These are phyloP conservation scores for Forsythia suspensa DNA, from an alignment of 257 asterid genomes.

Conservation along the genomic window DNA sequence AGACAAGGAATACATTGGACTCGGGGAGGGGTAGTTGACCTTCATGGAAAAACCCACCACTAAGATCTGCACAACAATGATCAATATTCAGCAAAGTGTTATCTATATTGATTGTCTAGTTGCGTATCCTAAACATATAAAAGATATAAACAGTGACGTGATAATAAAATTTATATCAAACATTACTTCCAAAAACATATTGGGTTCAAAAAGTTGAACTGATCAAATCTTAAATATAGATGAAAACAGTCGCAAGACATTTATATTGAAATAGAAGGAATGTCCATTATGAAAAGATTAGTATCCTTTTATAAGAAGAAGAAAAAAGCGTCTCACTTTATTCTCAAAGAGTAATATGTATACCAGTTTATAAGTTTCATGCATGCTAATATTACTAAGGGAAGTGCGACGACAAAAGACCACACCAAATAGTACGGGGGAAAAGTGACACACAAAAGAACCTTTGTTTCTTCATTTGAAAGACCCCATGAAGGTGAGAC, in stretches of 20 bases:
- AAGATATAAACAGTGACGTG: background rate
- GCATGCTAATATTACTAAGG: background rate
- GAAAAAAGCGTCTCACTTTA: constrained; percentile 13
- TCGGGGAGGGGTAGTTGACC: constrained; percentile 41
- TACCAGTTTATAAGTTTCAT: background rate
- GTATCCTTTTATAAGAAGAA: background rate
- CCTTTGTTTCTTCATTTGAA: constrained; percentile 91
- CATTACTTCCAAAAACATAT: background rate
- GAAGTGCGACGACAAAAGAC: too few species aligned
- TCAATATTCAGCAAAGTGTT: constrained; percentile 13
- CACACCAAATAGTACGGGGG: background rate
- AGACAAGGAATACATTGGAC: constrained; percentile 56
- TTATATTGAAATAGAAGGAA: background rate
- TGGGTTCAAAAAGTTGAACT: background rate
- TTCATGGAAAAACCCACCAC: constrained; percentile 65
- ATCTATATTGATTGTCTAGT: background rate
- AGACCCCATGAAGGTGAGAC: constrained; percentile 81
- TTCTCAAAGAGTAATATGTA: constrained; percentile 19
- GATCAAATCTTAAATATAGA: background rate
- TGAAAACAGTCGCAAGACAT: constrained; percentile 1
- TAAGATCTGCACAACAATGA: constrained; percentile 62
- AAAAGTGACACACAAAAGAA: constrained; percentile 25
- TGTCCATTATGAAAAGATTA: constrained; percentile 5
- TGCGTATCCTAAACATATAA: background rate
- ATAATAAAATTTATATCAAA: background rate